phyloP scores from a whole-genome alignment of 345 rosid genomes.

The sweet orange (Citrus sinensis) region DNA sequence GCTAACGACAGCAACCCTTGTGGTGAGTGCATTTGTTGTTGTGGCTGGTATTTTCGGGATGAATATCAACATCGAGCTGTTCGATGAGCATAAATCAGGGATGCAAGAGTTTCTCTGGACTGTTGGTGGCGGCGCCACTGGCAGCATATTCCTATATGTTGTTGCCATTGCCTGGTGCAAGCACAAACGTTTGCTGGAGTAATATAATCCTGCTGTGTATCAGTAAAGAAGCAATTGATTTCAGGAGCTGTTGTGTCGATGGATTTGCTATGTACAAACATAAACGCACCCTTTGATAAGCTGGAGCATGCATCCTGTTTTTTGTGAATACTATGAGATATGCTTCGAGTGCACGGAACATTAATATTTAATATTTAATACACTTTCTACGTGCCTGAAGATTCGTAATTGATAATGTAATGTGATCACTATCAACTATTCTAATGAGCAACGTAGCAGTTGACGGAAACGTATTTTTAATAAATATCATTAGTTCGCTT shows the following conservation, averaged over 20 bases:
- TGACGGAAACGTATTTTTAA: too few species aligned
- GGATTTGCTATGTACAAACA: neutral
- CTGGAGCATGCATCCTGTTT: too few species aligned
- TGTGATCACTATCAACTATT: too few species aligned
- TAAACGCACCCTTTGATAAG: neutral
- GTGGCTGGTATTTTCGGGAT: constrained; percentile 77
- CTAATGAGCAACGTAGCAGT: neutral
- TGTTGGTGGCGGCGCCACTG: constrained; percentile 57
- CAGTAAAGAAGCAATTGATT: neutral
- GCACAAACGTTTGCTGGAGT: constrained; percentile 72
- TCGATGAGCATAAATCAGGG: constrained; percentile 26
- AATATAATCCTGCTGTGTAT: neutral
- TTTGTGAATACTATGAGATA: too few species aligned
- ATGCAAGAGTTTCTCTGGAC: constrained; percentile 60
- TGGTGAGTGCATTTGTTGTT: constrained; percentile 62
- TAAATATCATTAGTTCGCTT: neutral
- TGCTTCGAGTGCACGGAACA: too few species aligned
- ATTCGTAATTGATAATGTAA: too few species aligned
- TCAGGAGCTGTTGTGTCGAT: neutral
- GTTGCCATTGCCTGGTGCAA: constrained; percentile 84
- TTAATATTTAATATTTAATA: too few species aligned
- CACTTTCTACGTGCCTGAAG: too few species aligned
- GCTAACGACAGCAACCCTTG: constrained; percentile 85
- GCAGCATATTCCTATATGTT: constrained; percentile 55
- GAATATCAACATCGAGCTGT: constrained; percentile 59